These are phyloP conservation scores for Withania somnifera DNA, from an alignment of 305 asterid species.

Conservation along the genomic window DNA sequence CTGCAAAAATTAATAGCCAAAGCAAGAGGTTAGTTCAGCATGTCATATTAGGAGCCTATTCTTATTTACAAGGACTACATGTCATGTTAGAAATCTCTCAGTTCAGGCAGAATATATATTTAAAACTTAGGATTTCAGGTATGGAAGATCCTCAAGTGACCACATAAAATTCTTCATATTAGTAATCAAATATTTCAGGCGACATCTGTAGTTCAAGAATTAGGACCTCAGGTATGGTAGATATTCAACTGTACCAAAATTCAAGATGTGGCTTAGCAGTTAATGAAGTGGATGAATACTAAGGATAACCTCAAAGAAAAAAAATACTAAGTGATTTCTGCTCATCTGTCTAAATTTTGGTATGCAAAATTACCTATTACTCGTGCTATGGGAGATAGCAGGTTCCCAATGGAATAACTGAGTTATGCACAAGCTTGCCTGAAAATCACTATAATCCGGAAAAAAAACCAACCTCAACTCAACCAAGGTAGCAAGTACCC, in stretches of 20 bases:
- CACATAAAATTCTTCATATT: background rate
- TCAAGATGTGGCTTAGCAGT: background rate
- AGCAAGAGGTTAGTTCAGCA: background rate
- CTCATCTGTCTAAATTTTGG: background rate
- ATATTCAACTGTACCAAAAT: background rate
- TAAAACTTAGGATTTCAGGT: background rate
- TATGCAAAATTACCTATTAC: background rate
- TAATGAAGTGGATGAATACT: background rate
- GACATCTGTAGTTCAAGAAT: background rate
- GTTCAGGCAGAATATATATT: background rate
- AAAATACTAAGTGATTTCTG: background rate
- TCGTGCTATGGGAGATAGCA: background rate
- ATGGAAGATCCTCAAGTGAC: background rate
- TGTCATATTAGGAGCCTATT: background rate
- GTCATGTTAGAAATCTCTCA: background rate
- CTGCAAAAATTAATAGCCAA: constrained; percentile 30
- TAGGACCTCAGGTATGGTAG: background rate
- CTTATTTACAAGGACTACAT: background rate
- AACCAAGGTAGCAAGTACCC: background rate
- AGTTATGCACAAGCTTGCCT: background rate
- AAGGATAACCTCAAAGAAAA: background rate
- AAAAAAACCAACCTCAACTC: background rate
- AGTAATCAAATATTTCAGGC: background rate
- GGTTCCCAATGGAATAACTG: background rate
- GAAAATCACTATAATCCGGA: background rate